Evolutionary conservation across 1,284 basidiomycete genomes (phyloP).

Genomic region (Pseudozyma pruni): DNA sequence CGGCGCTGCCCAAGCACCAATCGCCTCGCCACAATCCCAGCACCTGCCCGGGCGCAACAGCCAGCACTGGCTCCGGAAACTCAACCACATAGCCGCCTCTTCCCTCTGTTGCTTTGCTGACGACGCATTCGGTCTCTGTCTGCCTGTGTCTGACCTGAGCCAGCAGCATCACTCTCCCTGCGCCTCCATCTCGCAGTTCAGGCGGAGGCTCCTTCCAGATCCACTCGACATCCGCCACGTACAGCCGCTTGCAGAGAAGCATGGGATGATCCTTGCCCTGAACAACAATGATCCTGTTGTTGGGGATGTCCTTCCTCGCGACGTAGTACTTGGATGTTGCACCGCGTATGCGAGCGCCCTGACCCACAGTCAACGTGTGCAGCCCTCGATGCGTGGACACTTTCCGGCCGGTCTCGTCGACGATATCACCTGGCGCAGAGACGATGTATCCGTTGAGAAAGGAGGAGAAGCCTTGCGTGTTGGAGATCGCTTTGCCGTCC

Average conservation of each 20-base stretch:
- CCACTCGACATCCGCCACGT: constrained; percentile 37
- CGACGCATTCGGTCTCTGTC: constrained; percentile 72
- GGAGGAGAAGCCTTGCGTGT: constrained; percentile 30
- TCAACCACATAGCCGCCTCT: constrained; percentile 48
- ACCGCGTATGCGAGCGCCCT: constrained; percentile 77
- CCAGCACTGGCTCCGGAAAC: constrained; percentile 75
- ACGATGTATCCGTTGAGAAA: constrained; percentile 76
- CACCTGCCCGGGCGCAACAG: constrained; percentile 83
- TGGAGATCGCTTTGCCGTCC: constrained; percentile 14
- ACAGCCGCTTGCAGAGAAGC: constrained; percentile 70
- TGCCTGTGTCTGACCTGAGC: constrained; percentile 81
- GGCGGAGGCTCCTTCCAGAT: constrained; percentile 21
- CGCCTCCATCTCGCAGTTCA: constrained; percentile 69
- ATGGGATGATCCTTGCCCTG: constrained; percentile 78
- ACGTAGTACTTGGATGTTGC: constrained; percentile 78
- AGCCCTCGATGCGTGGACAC: constrained; percentile 80
- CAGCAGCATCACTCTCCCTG: constrained; percentile 74
- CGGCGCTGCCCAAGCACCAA: constrained; percentile 85
- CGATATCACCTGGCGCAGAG: constrained; percentile 76
- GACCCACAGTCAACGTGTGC: constrained; percentile 90
- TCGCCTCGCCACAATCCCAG: constrained; percentile 78
- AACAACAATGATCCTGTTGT: constrained; percentile 80
- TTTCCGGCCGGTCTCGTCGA: constrained; percentile 74
- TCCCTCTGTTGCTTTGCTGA: constrained; percentile 33
- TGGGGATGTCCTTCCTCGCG: constrained; percentile 75